Conservation (phyloP, 169 alveolate genomes). For the Plasmodium adleri region DNA sequence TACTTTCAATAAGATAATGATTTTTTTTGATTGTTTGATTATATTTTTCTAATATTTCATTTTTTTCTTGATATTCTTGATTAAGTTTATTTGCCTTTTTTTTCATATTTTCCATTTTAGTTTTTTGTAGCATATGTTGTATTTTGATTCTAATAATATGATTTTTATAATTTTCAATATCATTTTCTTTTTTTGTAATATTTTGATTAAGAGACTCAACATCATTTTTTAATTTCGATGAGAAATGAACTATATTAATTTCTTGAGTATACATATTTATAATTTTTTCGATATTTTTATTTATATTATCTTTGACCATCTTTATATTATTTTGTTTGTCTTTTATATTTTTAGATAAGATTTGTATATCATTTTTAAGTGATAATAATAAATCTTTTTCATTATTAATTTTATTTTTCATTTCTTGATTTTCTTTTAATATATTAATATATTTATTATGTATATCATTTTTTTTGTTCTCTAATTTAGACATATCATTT, state of each 20-base stretch:
- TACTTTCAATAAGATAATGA: slow-evolving; percentile 59
- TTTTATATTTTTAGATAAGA: slow-evolving; percentile 24
- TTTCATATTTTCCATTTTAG: slow-evolving; percentile 70
- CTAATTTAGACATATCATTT: slow-evolving; percentile 13
- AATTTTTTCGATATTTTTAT: slow-evolving; percentile 49
- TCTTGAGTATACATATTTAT: slow-evolving; percentile 54
- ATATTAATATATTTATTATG: slow-evolving; percentile 1
- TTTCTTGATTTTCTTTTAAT: background rate
- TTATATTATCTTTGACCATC: slow-evolving; percentile 45
- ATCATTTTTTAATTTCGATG: slow-evolving; percentile 36
- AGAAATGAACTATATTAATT: slow-evolving; percentile 46
- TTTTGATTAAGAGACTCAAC: slow-evolving; percentile 31
- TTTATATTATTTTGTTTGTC: slow-evolving; percentile 37
- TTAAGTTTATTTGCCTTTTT: slow-evolving; percentile 35
- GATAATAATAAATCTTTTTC: slow-evolving; percentile 23
- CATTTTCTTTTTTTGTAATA: slow-evolving; percentile 69
- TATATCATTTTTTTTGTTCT: background rate
- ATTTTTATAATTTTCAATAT: slow-evolving; percentile 73
- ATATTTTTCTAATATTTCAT: slow-evolving; percentile 17
- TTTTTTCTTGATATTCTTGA: slow-evolving; percentile 48
- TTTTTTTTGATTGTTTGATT: slow-evolving; percentile 39
- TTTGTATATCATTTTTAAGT: slow-evolving; percentile 27
- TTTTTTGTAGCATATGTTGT: slow-evolving; percentile 61
- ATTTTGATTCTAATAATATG: slow-evolving; percentile 54
- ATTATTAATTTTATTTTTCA: slow-evolving; percentile 19